Evolutionary conservation across 140 eudicot genomes (phyloP), one percentile per base, ranked within the genome.

Genomic region (Anethum foeniculum): DNA sequence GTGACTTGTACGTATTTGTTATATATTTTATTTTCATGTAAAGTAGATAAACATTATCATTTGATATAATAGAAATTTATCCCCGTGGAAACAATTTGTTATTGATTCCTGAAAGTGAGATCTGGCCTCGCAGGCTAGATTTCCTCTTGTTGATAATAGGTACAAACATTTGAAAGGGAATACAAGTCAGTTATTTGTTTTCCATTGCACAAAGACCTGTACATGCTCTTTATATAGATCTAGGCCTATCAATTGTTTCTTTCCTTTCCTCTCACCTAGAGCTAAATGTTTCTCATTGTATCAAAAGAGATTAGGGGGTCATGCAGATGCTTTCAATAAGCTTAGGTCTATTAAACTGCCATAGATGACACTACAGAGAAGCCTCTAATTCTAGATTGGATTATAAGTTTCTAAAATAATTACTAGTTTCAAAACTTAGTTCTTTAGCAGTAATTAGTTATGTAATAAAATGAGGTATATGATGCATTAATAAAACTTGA

Each of bases 1-100:
- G 76, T 90, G 76, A 75, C 36, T 18, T 1, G 13, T 34, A 46
- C 32, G 23, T 74, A 23, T 13, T 23, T 44, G 73, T 67, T 67
- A 67, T 28, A 60, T 39, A 8, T 36, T 72, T 32, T 38, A 72
- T 25, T n/a, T 44, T 72, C 25, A 41, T 71, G 76, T 32, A 36
- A n/a, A 25, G n/a, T 6, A 7, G 27, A 69, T 71, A 32, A 25
- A 25, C 69, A 8, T 11, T 9, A 25, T 60, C 69, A 60, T 9
- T 60, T 60, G 16, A 60, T 9, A n/a, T 10, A 34, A n/a, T 60
- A 60, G 6, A 60, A 60, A 2, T 25, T n/a, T 60, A 60, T n/a
- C 12, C 34, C 11, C 11, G 4, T 60, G 34, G 13, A 60, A 25
- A 8, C 13, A n/a, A 60, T 60, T n/a, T 60, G 16, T 25, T 60